Base-by-base conservation (phyloP, 2,329 filamentous ascomycete genomes). In the Blumeriella jaapii region DNA sequence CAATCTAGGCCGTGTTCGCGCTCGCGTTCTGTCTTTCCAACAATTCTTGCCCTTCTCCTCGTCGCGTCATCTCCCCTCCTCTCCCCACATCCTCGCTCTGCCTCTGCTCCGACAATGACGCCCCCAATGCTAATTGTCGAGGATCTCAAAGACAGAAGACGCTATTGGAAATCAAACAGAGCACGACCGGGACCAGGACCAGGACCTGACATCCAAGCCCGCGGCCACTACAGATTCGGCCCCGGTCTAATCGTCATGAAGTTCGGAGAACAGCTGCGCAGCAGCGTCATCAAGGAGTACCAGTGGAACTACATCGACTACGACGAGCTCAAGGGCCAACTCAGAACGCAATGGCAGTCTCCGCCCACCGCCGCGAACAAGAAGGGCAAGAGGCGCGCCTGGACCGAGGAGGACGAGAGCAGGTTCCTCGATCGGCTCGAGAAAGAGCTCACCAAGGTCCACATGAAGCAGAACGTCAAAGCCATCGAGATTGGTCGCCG, bases 241-340 rank as follows among this genome's bases (percentile, higher is more conserved):
- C 71, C 68, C 28, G 69, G 70, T 41, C 58, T 67, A 45, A 57
- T 74, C 62, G 64, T 71, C 64, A 79, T 79, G 74, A 79, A 79
- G 70, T 98, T 96, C 69, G 91, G 91, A 59, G 84, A 95, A 63
- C 87, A 98, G 70, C 77, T 98, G 55, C 85, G 85, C 47, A 89
- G 85, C 54, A 95, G 87, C 58, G 73, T 94, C 56, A 93, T 96
- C 62, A 86, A 83, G 67, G 87, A 96, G 64, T 98, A 93, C 65
- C 79, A 87, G 60, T 94, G 87, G 78, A 85, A 94, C 67, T 98
- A 98, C 65, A 95, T 98, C 62, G 82, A 85, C 63, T 98, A 98
- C 64, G 87, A 95, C 59, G 83, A 80, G 47, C 73, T 98, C 31
- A 98, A 98, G 65, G 69, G 72, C 48, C 78, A 85, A 47, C 76